These are phyloP conservation scores for Brassica rapa DNA, from an alignment of 345 rosid species.

Conservation along the genomic window DNA sequence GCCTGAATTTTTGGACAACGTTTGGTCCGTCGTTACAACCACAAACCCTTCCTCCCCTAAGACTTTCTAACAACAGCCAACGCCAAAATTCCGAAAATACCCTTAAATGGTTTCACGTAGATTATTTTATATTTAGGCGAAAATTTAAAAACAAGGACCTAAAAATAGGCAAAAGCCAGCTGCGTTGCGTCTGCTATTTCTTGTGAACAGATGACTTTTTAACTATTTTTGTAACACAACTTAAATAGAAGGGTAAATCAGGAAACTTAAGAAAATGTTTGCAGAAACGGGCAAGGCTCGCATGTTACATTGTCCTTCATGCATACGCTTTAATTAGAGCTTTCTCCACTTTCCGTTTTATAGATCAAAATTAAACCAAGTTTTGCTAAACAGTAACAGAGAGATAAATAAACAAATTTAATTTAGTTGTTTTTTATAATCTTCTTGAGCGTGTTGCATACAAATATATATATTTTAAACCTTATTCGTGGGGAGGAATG, in stretches of 20 bases:
- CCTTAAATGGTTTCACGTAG: conserved; percentile 11
- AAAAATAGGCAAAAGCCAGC: conserved; percentile 20
- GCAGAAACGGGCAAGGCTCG: conserved; percentile 76
- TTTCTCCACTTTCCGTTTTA: conserved; percentile 41
- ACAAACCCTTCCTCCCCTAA: conserved; percentile 15
- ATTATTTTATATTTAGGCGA: background rate
- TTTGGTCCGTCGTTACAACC: conserved; percentile 51
- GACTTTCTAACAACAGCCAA: conserved; percentile 18
- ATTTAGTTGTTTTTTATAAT: conserved; percentile 30
- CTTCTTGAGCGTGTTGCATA: background rate
- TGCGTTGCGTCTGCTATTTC: conserved; percentile 12
- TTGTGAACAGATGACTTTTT: background rate
- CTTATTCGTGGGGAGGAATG: conserved; percentile 26
- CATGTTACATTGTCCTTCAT: conserved; percentile 79
- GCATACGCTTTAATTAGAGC: conserved; percentile 59
- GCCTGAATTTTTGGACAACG: conserved; percentile 11
- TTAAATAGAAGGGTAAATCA: conserved; percentile 41
- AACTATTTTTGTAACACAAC: conserved; percentile 7
- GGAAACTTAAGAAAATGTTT: conserved; percentile 31
- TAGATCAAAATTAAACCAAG: conserved; percentile 16
- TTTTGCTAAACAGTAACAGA: conserved; percentile 31
- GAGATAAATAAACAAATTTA: conserved; percentile 14
- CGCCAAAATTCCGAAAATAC: background rate
- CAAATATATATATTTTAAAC: conserved; percentile 16
- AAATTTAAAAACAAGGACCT: background rate